A percentile compares a stretch with the other conserved stretches of the same genome.
These are phyloP conservation scores for Aspergillus nanangensis DNA, from an alignment of 495 filamentous ascomycete species.

Conservation along the genomic window DNA sequence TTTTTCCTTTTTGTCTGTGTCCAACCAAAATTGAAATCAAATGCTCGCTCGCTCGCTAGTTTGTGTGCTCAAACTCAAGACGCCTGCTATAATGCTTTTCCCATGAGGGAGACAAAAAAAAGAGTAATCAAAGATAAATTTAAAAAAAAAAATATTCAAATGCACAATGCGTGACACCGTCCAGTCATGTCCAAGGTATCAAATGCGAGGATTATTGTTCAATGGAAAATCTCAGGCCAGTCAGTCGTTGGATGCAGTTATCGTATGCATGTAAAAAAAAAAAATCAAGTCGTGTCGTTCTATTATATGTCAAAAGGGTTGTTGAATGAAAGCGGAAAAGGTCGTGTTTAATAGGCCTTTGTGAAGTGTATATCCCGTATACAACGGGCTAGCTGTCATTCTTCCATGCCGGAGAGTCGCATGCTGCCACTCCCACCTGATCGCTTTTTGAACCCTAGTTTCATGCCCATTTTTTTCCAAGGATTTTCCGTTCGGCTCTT, in stretches of 20 bases:
- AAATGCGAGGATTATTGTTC: too few species aligned
- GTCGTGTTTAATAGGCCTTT: not conserved
- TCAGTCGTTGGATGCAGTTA: slow-evolving; percentile 2
- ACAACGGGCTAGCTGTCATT: too few species aligned
- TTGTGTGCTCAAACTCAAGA: slow-evolving; percentile 7
- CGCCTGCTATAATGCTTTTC: slow-evolving; percentile 13
- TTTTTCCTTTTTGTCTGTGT: not conserved
- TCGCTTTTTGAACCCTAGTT: slow-evolving; percentile 66
- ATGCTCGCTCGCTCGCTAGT: slow-evolving; percentile 17
- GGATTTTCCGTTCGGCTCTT: slow-evolving; percentile 51
- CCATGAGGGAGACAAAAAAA: too few species aligned
- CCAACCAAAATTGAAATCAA: not conserved
- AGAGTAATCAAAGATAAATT: slow-evolving; percentile 7
- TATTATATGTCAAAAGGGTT: not conserved
- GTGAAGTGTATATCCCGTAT: too few species aligned
- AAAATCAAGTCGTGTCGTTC: slow-evolving; percentile 6
- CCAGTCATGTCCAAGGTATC: slow-evolving; percentile 14
- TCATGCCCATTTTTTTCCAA: slow-evolving; percentile 85
- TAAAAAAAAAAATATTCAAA: slow-evolving; percentile 25
- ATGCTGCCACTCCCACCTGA: slow-evolving; percentile 29
- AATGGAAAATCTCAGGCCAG: too few species aligned
- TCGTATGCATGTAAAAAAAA: slow-evolving; percentile 7
- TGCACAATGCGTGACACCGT: slow-evolving; percentile 22
- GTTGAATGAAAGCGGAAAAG: not conserved
- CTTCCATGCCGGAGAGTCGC: slow-evolving; percentile 27